phyloP scores from a whole-genome alignment of 169 alveolate species.

The Plasmodium vinckei region DNA sequence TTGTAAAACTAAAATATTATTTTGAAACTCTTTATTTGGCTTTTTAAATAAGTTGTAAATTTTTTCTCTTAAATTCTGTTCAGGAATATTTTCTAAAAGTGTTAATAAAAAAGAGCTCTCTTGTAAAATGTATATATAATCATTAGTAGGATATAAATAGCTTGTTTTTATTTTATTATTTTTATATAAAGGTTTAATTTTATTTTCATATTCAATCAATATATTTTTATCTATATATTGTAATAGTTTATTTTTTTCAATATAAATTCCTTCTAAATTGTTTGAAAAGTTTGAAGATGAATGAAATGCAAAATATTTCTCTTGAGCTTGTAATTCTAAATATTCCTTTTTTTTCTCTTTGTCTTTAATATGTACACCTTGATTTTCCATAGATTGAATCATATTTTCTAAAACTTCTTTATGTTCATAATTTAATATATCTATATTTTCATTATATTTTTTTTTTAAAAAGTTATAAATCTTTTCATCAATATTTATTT shows the following conservation, averaged over 20 bases:
- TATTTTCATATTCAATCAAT: constrained; percentile 47
- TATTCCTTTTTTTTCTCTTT: constrained; percentile 42
- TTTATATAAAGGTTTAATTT: constrained; percentile 48
- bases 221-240: constrained; percentile 56
- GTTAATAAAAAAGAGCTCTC: constrained; percentile 52
- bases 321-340: constrained; percentile 72
- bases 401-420: constrained; percentile 80
- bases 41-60: constrained; percentile 21
- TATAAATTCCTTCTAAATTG: constrained; percentile 51
- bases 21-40: constrained; percentile 36
- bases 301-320: constrained; percentile 42
- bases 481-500: constrained; percentile 79
- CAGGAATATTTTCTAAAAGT: constrained; percentile 56
- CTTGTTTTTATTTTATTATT: constrained; percentile 20
- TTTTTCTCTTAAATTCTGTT: constrained; percentile 12
- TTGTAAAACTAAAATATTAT: constrained; percentile 58
- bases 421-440: constrained; percentile 78
- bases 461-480: constrained; percentile 77
- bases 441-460: constrained; percentile 64
- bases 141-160: neutral
- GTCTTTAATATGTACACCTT: constrained; percentile 82
- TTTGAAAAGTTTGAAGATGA: constrained; percentile 29
- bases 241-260: constrained; percentile 40
- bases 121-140: constrained; percentile 43
- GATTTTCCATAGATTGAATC: constrained; percentile 85